Percentiles rank a stretch among this genome's conserved stretches.
Conservation (phyloP, 441 rosid genomes). For the Euphorbia celastroides region DNA sequence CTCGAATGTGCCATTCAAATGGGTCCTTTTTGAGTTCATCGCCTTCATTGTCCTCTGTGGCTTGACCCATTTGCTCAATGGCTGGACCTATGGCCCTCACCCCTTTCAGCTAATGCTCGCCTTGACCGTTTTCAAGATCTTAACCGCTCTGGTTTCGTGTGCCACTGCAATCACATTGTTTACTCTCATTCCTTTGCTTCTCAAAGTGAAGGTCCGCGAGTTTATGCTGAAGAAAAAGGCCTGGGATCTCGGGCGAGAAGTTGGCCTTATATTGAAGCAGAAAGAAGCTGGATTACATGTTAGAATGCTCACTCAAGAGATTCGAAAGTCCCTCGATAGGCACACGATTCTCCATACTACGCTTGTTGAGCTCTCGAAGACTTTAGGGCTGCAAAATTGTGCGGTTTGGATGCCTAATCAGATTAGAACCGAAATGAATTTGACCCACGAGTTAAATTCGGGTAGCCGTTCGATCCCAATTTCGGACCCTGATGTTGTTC, state of each 20-base stretch:
- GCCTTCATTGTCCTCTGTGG: constrained; percentile 98
- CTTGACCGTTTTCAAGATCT: constrained; percentile 83
- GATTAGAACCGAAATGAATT: constrained; percentile 52
- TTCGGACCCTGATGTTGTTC: constrained; percentile 61
- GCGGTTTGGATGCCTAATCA: constrained; percentile 96
- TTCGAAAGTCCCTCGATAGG: constrained; percentile 83
- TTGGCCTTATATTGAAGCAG: constrained; percentile 83
- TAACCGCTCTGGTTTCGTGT: constrained; percentile 91
- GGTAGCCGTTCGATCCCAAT: constrained; percentile 46
- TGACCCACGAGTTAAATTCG: constrained; percentile 61
- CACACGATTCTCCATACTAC: constrained; percentile 82
- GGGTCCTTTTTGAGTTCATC: constrained; percentile 90
- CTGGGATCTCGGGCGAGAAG: constrained; percentile 85
- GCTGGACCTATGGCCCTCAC: constrained; percentile 84
- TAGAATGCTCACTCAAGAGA: constrained; percentile 95
- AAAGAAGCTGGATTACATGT: constrained; percentile 80
- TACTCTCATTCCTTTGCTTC: constrained; percentile 83
- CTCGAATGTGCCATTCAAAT: constrained; percentile 90
- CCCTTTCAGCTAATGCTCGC: constrained; percentile 79
- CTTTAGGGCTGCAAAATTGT: constrained; percentile 75
- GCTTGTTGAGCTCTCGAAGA: constrained; percentile 86
- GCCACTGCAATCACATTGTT: constrained; percentile 91
- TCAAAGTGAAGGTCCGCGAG: constrained; percentile 90
- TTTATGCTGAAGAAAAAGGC: constrained; percentile 89
- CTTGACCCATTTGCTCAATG: constrained; percentile 91